Evolutionary conservation across 768 basidiomycete species (phyloP).

Genomic region (Lentinula detonsa): DNA sequence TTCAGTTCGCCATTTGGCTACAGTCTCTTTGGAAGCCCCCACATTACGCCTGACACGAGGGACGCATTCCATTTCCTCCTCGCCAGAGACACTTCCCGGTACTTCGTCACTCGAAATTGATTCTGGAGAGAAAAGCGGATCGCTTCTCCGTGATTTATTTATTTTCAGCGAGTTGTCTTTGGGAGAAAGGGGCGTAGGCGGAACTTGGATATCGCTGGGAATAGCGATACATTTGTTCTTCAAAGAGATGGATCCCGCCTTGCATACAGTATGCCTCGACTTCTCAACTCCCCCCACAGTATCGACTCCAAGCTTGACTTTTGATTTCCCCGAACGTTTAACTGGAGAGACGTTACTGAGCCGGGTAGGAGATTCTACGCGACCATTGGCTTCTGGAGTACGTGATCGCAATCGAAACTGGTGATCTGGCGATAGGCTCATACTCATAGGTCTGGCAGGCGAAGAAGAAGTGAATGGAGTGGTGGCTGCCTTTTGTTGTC

Average conservation of each 20-base stretch:
- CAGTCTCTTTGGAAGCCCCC: not conserved
- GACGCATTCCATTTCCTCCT: slow-evolving; percentile 43
- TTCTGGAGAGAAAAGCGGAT: slow-evolving; percentile 28
- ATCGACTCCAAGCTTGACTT: slow-evolving; percentile 30
- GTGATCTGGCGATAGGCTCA: slow-evolving; percentile 10
- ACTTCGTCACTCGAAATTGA: slow-evolving; percentile 28
- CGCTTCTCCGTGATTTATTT: slow-evolving; percentile 26
- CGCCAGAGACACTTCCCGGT: slow-evolving; percentile 65
- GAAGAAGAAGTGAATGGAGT: not conserved
- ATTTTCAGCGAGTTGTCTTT: slow-evolving; percentile 9
- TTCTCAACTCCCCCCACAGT: slow-evolving; percentile 24
- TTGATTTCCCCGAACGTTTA: slow-evolving; percentile 19
- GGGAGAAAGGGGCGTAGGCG: slow-evolving; percentile 11
- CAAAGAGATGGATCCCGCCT: slow-evolving; percentile 17
- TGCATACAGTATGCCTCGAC: slow-evolving; percentile 23
- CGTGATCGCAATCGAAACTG: not conserved
- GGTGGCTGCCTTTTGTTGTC: not conserved
- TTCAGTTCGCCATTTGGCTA: slow-evolving; percentile 9
- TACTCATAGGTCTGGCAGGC: not conserved
- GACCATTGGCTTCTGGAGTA: not conserved
- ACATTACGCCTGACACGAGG: slow-evolving; percentile 17
- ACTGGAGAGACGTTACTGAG: not conserved
- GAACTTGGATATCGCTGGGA: not conserved
- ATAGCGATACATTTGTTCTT: slow-evolving; percentile 18
- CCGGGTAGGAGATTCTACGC: not conserved